Evolutionary conservation across 768 basidiomycete species (phyloP), one percentile per base, ranked within the genome.

Genomic region (Coprinopsis sp.): DNA sequence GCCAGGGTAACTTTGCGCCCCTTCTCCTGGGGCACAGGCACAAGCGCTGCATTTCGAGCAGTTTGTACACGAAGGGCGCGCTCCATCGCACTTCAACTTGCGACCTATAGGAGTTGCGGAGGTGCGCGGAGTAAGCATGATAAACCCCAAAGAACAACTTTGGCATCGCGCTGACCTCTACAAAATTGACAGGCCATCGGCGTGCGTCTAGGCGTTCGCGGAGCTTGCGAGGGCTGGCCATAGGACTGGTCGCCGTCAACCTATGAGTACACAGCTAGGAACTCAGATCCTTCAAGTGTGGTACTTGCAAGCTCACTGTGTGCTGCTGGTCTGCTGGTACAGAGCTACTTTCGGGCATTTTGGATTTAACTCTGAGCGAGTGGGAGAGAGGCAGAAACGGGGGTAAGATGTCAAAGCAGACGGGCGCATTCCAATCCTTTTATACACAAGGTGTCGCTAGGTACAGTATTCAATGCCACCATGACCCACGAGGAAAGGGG

Each of bases 151-250:
- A 19, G 13, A 39, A 23, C 13, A 19, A 21, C 10, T 25, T 11
- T 31, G 13, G 38, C 21, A 5, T 25, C 19, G 11, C 8, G 7
- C 7, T 21, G n/a, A 39, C 45, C 40, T 47, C 84, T 69, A 60
- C 84, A 87, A 56, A 87, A 87, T 44, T 76, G 73, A 57, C 84
- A 87, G 6, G 84, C 84, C 81, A 87, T 84, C 1, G 79, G 74
- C 0, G 77, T 82, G 43, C 84, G 56, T 55, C 62, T 67, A 10
- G 70, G 70, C 18, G 59, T 62, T 33, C 59, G 57, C 33, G 59
- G 59, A 19, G 49, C 51, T 13, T 63, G 58, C 28, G 19, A 6
- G 28, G 28, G 19, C 23, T 21, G 46, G 29, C 18, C 19, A 11
- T 21, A 6, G 6, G 34, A 8, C 8, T 6, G 8, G 16, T 21